Evolutionary conservation across 257 asterid species (phyloP).

Genomic region (Thymus mandschuricus): DNA sequence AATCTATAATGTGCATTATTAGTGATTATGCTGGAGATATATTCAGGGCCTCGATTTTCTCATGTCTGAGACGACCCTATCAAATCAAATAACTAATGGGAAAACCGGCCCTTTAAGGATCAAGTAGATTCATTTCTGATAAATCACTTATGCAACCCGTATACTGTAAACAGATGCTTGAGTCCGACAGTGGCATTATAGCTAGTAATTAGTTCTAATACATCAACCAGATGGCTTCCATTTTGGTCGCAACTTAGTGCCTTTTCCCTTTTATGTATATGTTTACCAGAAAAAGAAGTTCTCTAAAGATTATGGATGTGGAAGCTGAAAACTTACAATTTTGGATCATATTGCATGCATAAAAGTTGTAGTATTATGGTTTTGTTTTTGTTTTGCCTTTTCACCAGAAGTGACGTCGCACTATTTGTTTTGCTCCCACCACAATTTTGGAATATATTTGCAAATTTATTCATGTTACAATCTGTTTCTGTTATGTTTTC

Average conservation of each 20-base stretch:
- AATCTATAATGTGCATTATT: background rate
- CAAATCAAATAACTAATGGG: background rate
- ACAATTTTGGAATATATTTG: background rate
- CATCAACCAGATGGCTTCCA: background rate
- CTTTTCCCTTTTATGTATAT: background rate
- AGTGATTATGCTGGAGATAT: background rate
- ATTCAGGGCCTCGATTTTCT: background rate
- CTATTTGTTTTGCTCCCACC: constrained; percentile 6
- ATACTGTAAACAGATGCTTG: background rate
- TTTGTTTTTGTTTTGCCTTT: background rate
- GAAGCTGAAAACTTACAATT: background rate
- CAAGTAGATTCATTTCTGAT: background rate
- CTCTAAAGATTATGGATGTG: background rate
- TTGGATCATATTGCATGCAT: background rate
- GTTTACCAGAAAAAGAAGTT: constrained; percentile 5
- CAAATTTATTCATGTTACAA: background rate
- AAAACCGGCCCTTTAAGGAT: background rate
- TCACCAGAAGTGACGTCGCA: background rate
- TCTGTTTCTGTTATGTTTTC: constrained; percentile 15
- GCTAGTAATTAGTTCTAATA: constrained; percentile 8
- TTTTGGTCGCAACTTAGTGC: constrained; percentile 7
- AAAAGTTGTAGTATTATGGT: constrained; percentile 5
- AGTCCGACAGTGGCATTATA: background rate
- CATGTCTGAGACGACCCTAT: background rate
- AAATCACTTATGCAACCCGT: background rate